Evolutionary conservation across 139 green algal species (phyloP).

Genomic region (Zygnema circumcarinatum): DNA sequence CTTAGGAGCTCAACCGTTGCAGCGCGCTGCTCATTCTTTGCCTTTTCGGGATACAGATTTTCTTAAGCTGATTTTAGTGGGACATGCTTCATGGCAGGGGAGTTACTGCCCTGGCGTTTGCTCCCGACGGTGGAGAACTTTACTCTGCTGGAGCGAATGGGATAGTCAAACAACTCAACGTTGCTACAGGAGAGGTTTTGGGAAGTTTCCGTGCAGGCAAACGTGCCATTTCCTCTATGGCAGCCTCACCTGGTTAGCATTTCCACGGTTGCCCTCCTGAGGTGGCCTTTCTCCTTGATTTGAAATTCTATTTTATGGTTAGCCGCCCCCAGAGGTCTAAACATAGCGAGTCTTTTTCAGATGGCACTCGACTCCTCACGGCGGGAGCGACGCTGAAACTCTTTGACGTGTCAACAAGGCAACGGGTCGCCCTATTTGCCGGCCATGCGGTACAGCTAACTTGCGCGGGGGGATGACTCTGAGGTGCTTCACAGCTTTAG

Average conservation of each 20-base stretch:
- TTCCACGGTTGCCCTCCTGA: not conserved
- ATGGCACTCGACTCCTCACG: conserved; percentile 62
- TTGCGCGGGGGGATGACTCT: too few relatives aligned
- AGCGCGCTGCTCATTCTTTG: too few relatives aligned
- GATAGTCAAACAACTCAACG: conserved; percentile 24
- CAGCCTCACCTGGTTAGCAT: conserved; percentile 62
- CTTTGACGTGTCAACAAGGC: conserved; percentile 65
- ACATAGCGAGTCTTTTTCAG: conserved; percentile 51
- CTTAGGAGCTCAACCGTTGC: too few relatives aligned
- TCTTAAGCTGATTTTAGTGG: too few relatives aligned
- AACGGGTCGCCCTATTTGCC: conserved; percentile 68
- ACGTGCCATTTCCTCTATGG: conserved; percentile 63
- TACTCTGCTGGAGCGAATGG: conserved; percentile 35
- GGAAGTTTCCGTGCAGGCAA: conserved; percentile 1
- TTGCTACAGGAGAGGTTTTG: conserved; percentile 25
- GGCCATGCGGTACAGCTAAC: conserved; percentile 71
- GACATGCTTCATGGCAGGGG: too few relatives aligned
- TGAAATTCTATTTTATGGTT: not conserved
- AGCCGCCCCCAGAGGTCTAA: not conserved
- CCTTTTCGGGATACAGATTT: too few relatives aligned
- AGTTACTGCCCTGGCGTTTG: conserved; percentile 31
- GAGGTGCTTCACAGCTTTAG: too few relatives aligned
- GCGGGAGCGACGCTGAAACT: conserved; percentile 68
- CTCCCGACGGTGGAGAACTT: conserved; percentile 15
- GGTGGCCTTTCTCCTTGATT: not conserved